Base-by-base conservation (phyloP, 768 basidiomycete genomes). In the Suillus clintonianus region DNA sequence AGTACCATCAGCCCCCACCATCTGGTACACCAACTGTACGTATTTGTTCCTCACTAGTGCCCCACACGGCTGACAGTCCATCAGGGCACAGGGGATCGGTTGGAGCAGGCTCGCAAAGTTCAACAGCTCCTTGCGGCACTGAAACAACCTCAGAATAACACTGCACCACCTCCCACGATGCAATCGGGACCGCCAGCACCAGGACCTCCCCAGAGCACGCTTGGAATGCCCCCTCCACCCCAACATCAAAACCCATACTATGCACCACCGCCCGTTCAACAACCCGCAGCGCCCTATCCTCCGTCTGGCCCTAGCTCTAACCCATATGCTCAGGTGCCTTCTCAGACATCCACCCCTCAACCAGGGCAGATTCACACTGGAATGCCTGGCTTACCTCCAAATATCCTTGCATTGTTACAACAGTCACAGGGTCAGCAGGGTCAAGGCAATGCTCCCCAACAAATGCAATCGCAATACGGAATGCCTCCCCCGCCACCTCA, bases 41-140 rank as follows among this genome's bases (percentile, higher is more conserved):
- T 72, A 50, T 42, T 17, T n/a, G 22, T 51, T 8, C 51, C 45
- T 41, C 5, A 43, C 45, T 32, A 32, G 14, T 42, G 9, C 36
- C 8, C 4, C 5, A 58, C 41, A 19, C 5, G 4, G 30, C 59
- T 67, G 64, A 51, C 39, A 48, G 24, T 43, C 27, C 56, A 39
- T 47, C 65, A 87, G 85, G 78, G 82, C 45, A 74, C 79, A 13
- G 92, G 95, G 63, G 92, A 95, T 57, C 89, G 94, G 14, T 80
- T 96, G 22, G 94, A 96, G 70, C 91, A 95, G 81, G 93, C 94
- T 9, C 86, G 89, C 61, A 90, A 86, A 75, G 92, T 95, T 10
- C 94, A 95, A 71, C 91, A 94, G 69, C 79, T 94, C 19, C 78
- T 94, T 30, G 92, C 91, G 5, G 92, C 92, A 14, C 77, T 94